Conservation (phyloP, 768 basidiomycete species). For the Leccinum ochraceum region DNA sequence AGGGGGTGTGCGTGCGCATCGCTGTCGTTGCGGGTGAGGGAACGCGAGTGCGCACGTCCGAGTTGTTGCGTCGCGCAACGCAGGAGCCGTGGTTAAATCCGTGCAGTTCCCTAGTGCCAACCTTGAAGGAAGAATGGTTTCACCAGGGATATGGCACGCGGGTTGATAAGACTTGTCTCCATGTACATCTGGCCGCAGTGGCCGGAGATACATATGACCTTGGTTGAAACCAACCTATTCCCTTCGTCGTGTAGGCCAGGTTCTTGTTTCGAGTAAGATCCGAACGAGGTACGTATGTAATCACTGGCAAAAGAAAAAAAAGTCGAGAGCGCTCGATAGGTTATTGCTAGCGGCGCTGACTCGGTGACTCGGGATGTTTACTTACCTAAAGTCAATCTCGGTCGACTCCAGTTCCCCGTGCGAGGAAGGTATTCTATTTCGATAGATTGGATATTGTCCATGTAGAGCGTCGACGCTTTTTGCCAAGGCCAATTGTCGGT, state of each 20-base stretch:
- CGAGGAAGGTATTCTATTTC: not conserved
- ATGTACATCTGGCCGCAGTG: not conserved
- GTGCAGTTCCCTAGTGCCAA: constrained; percentile 39
- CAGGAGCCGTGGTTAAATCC: too few species aligned
- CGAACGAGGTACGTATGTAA: not conserved
- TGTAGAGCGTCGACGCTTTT: not conserved
- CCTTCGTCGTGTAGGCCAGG: not conserved
- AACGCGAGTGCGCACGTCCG: too few species aligned
- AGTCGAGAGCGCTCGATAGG: not conserved
- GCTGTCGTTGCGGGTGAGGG: too few species aligned
- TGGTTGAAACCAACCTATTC: not conserved
- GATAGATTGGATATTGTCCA: not conserved
- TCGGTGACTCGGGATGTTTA: not conserved
- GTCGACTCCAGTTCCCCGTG: not conserved
- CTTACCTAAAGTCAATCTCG: not conserved
- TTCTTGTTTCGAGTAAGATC: not conserved
- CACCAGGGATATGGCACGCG: constrained; percentile 81
- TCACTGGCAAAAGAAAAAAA: not conserved
- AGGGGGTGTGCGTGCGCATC: too few species aligned
- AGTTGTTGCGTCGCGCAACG: too few species aligned
- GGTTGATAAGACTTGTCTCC: not conserved
- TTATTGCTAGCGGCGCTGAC: not conserved
- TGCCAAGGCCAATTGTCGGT: not conserved
- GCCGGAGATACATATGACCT: not conserved
- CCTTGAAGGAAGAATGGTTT: constrained; percentile 90